phyloP scores from a whole-genome alignment of 1,284 basidiomycete species.

The Tilletia setariae region DNA sequence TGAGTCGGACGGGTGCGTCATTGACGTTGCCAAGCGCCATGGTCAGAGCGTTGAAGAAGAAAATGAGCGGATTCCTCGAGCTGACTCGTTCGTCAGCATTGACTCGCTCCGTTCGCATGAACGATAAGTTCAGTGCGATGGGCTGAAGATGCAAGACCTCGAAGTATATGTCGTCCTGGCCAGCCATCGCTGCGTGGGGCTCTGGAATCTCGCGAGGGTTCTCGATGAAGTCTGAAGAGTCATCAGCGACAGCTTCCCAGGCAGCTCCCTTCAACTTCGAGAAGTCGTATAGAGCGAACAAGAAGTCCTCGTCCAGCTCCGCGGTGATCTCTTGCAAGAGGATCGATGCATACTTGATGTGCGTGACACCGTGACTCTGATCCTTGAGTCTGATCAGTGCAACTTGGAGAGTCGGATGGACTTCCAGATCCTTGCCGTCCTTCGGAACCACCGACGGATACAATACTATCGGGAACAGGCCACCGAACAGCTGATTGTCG shows the following conservation, averaged over 20 bases:
- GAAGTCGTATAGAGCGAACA: slow-evolving; percentile 88
- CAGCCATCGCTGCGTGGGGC: slow-evolving; percentile 62
- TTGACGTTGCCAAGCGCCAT: slow-evolving; percentile 98
- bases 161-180: slow-evolving; percentile 74
- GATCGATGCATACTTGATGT: slow-evolving; percentile 95
- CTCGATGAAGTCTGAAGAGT: slow-evolving; percentile 65
- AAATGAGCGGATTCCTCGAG: slow-evolving; percentile 76
- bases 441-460: slow-evolving; percentile 89
- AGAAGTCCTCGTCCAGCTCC: slow-evolving; percentile 93
- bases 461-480: slow-evolving; percentile 88
- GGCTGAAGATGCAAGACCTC: slow-evolving; percentile 97
- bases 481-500: slow-evolving; percentile 89
- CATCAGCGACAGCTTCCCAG: slow-evolving; percentile 32
- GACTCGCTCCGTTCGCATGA: slow-evolving; percentile 91
- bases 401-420: slow-evolving; percentile 83
- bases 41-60: slow-evolving; percentile 87
- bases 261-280: slow-evolving; percentile 73
- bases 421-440: slow-evolving; percentile 72
- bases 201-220: slow-evolving; percentile 75
- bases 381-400: slow-evolving; percentile 89
- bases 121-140: slow-evolving; percentile 85
- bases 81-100: slow-evolving; percentile 71
- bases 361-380: slow-evolving; percentile 79
- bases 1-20: slow-evolving; percentile 91
- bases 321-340: slow-evolving; percentile 91